phyloP scores from a whole-genome alignment of 805 yeast species.

The Maudiozyma barnettii region DNA sequence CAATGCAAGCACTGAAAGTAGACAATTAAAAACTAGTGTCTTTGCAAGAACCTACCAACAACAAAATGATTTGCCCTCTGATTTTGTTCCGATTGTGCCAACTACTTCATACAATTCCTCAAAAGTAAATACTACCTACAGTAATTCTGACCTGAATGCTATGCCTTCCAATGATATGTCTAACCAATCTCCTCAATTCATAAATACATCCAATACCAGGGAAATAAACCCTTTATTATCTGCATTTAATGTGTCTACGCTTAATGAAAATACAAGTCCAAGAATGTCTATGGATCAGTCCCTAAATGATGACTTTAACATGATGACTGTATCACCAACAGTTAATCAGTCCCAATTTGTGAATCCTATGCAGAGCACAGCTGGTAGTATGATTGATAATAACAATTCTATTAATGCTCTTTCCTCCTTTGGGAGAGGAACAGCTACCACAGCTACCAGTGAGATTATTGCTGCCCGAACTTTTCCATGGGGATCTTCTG shows the following conservation, averaged over 20 bases:
- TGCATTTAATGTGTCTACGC: background rate
- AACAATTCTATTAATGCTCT: background rate
- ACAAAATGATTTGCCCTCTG: background rate
- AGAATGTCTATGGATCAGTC: background rate
- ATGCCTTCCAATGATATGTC: background rate
- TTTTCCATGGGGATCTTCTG: constrained; percentile 1
- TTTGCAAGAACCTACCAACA: constrained; percentile 7
- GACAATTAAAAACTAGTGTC: constrained; percentile 12
- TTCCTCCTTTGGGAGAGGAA: constrained; percentile 4
- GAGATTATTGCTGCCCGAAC: constrained; percentile 10
- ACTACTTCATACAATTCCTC: constrained; percentile 1
- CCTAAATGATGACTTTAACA: background rate
- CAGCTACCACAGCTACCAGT: constrained; percentile 14
- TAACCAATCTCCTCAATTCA: background rate
- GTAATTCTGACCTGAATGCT: constrained; percentile 1
- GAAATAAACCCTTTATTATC: constrained; percentile 1
- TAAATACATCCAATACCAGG: background rate
- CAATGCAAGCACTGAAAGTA: constrained; percentile 17
- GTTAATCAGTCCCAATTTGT: background rate
- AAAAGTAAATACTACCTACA: background rate
- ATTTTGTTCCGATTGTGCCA: constrained; percentile 1
- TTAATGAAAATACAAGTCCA: background rate
- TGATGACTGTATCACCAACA: constrained; percentile 1
- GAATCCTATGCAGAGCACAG: background rate
- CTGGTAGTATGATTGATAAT: background rate